phyloP scores from a whole-genome alignment of 176 grass and related monocot genomes.

The Bolboschoenus planiculmis region DNA sequence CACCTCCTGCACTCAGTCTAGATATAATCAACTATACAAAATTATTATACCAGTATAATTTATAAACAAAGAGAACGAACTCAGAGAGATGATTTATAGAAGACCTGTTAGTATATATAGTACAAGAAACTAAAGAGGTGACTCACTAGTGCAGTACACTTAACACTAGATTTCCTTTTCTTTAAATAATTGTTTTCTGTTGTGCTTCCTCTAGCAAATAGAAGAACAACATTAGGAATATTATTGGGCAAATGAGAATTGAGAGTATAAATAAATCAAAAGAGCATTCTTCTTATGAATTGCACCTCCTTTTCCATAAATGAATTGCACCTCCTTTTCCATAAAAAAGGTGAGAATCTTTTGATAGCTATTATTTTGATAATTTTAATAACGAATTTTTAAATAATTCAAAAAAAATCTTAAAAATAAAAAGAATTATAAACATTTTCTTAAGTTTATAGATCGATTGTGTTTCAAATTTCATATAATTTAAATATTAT shows the following conservation, averaged over 20 bases:
- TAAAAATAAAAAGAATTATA: too few species aligned
- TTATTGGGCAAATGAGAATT: background rate
- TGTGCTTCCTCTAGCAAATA: background rate
- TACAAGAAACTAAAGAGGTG: background rate
- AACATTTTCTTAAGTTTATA: too few species aligned
- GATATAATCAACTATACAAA: background rate
- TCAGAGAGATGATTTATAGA: background rate
- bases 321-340: too few species aligned
- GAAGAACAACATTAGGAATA: background rate
- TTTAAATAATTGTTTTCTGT: background rate
- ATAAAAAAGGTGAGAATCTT: too few species aligned
- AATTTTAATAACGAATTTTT: too few species aligned
- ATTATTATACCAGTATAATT: background rate
- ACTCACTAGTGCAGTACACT: background rate
- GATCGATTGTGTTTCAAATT: too few species aligned
- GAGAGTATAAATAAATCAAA: background rate
- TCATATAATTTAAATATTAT: too few species aligned
- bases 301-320: too few species aligned
- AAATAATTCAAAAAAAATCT: too few species aligned
- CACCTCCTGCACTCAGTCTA: background rate
- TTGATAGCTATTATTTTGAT: too few species aligned
- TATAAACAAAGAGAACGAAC: background rate
- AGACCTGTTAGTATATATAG: background rate
- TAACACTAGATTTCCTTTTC: background rate
- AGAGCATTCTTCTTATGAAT: background rate